Percentiles rank a stretch among this genome's conserved stretches.
phyloP scores from a whole-genome alignment of 192 early-diverging fungal genomes.

The Umbelopsis ramanniana region DNA sequence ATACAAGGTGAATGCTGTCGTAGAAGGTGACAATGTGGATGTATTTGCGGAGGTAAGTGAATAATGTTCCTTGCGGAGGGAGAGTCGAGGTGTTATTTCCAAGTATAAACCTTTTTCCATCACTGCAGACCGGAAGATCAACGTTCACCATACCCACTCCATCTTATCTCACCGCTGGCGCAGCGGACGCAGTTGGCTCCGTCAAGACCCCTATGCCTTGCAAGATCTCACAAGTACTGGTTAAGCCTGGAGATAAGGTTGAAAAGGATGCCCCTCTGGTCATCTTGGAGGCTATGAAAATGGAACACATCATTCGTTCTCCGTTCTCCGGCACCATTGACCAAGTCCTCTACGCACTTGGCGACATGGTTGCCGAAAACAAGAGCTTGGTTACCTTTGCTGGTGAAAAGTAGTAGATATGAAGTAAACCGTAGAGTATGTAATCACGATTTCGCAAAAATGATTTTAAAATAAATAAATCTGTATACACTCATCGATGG shows the following conservation, averaged over 20 bases:
- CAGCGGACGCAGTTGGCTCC: conserved; percentile 56
- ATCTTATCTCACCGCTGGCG: conserved; percentile 52
- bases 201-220: conserved; percentile 97
- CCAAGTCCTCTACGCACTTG: conserved; percentile 79
- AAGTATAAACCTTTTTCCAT: too few species aligned
- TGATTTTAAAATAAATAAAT: background rate
- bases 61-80: too few species aligned
- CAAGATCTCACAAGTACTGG: conserved; percentile 87
- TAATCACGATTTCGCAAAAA: background rate
- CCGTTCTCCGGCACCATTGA: conserved; percentile 74
- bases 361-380: conserved; percentile 88
- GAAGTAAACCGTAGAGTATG: background rate
- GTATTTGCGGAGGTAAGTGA: conserved; percentile 63
- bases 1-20: conserved; percentile 66
- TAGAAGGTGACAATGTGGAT: conserved; percentile 61
- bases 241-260: conserved; percentile 77
- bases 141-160: conserved; percentile 63
- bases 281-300: conserved; percentile 98
- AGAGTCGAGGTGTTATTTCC: too few species aligned
- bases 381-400: conserved; percentile 80
- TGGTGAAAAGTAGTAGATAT: conserved; percentile 39
- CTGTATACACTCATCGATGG: too few species aligned
- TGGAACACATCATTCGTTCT: conserved; percentile 94
- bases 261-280: conserved; percentile 81
- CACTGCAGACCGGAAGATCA: conserved; percentile 47